A percentile compares a stretch with the other conserved stretches of the same genome.
Evolutionary conservation across 345 rosid genomes (phyloP).

Genomic region (Hibiscus syriacus): DNA sequence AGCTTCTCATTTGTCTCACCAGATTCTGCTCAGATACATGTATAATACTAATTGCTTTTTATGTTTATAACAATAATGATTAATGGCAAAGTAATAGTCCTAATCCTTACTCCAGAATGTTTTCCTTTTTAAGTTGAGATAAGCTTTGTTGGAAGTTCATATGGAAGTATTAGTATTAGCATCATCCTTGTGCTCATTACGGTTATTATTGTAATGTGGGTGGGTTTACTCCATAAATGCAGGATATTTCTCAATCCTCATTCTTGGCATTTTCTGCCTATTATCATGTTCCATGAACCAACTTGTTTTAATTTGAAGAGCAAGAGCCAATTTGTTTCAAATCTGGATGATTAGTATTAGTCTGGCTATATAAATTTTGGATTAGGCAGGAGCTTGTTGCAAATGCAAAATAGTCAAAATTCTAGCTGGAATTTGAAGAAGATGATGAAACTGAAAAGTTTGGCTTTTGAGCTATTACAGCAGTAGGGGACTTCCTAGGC

Average conservation of each 20-base stretch:
- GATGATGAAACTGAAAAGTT: no score
- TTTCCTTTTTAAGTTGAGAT: neutral
- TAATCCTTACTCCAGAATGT: neutral
- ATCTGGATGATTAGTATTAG: no score
- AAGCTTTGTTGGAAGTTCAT: neutral
- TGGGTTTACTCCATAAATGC: slow-evolving; percentile 4
- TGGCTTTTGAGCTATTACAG: no score
- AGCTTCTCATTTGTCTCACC: neutral
- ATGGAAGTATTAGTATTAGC: neutral
- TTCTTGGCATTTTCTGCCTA: neutral
- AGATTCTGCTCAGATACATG: neutral
- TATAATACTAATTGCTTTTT: neutral
- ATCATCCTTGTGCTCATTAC: neutral
- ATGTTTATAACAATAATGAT: neutral
- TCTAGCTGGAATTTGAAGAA: no score
- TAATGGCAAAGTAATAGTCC: neutral
- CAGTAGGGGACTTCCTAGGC: no score
- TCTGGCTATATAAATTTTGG: no score
- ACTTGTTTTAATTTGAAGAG: neutral
- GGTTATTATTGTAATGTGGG: neutral
- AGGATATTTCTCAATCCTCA: neutral
- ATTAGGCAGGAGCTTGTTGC: no score
- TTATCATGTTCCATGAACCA: neutral
- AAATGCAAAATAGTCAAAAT: neutral
- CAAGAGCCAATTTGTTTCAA: neutral